Percentiles rank a stretch among this genome's conserved stretches.
phyloP scores from a whole-genome alignment of 2,329 filamentous ascomycete species.

The Raffaelea arxii region DNA sequence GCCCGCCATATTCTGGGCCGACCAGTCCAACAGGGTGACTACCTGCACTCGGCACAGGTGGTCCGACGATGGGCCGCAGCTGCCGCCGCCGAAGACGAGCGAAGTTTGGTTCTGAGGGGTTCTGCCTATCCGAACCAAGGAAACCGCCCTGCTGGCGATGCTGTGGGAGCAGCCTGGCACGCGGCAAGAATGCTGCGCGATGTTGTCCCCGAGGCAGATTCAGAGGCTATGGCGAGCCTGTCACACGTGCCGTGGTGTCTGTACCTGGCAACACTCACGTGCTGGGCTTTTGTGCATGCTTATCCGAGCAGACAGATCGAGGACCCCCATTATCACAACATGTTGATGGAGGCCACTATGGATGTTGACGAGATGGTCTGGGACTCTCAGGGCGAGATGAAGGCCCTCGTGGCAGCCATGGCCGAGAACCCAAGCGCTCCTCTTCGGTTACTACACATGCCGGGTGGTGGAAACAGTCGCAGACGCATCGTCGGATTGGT shows the following conservation, averaged over 20 bases:
- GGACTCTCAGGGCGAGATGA: constrained; percentile 10
- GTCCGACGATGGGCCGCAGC: constrained; percentile 9
- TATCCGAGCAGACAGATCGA: not conserved
- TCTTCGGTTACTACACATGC: not conserved
- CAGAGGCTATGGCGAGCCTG: constrained; percentile 9
- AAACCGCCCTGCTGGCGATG: not conserved
- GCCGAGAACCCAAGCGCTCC: not conserved
- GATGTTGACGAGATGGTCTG: constrained; percentile 9
- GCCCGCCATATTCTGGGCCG: constrained; percentile 11
- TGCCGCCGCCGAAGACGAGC: not conserved
- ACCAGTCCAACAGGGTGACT: constrained; percentile 10
- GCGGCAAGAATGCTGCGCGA: constrained; percentile 9
- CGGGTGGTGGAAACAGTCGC: no score
- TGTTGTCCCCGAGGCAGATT: constrained; percentile 3
- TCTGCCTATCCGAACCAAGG: no score
- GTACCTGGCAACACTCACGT: constrained; percentile 11
- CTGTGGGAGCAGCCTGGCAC: constrained; percentile 7
- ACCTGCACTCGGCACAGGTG: constrained; percentile 9
- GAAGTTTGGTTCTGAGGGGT: not conserved
- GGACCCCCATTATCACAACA: not conserved
- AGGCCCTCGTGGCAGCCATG: constrained; percentile 4
- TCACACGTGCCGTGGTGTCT: constrained; percentile 13
- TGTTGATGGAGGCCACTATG: not conserved
- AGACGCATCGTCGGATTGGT: constrained; percentile 8
- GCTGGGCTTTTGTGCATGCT: constrained; percentile 11